Conservation (phyloP, 305 asterid species). For the Solanum hybrid region DNA sequence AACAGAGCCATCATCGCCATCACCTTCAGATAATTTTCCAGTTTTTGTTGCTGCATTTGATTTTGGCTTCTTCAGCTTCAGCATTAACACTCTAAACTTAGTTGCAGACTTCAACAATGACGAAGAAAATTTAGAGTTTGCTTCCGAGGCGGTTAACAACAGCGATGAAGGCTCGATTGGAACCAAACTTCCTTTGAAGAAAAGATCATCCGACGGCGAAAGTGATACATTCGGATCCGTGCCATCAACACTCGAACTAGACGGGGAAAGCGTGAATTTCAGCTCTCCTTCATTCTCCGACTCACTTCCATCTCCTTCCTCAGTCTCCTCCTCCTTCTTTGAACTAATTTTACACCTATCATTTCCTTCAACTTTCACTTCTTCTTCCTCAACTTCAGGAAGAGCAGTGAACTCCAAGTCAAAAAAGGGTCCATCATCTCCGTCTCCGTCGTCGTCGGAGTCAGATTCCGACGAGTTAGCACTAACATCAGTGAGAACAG, state of each 20-base stretch:
- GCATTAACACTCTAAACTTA: constrained; percentile 60
- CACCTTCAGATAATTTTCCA: constrained; percentile 3
- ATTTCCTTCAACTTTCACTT: not conserved
- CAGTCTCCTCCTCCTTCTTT: not conserved
- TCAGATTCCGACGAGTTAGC: constrained; percentile 17
- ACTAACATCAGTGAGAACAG: constrained; percentile 7
- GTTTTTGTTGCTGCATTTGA: constrained; percentile 16
- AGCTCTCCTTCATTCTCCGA: constrained; percentile 18
- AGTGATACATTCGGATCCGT: constrained; percentile 20
- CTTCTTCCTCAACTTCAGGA: constrained; percentile 15
- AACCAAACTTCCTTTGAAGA: constrained; percentile 43
- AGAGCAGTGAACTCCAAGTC: constrained; percentile 35
- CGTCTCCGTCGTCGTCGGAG: not conserved
- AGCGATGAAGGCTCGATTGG: constrained; percentile 42
- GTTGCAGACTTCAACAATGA: constrained; percentile 58
- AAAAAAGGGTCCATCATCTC: constrained; percentile 31
- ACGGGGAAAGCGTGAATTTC: constrained; percentile 23
- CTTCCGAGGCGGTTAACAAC: constrained; percentile 30
- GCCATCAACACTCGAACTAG: constrained; percentile 17
- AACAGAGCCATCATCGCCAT: not conserved
- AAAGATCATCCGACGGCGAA: constrained; percentile 47
- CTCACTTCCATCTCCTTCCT: not conserved
- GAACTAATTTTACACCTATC: constrained; percentile 4
- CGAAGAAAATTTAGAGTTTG: constrained; percentile 43
- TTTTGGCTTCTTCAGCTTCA: constrained; percentile 65